Conservation (phyloP, 805 yeast genomes). For the Candida oleophila region DNA sequence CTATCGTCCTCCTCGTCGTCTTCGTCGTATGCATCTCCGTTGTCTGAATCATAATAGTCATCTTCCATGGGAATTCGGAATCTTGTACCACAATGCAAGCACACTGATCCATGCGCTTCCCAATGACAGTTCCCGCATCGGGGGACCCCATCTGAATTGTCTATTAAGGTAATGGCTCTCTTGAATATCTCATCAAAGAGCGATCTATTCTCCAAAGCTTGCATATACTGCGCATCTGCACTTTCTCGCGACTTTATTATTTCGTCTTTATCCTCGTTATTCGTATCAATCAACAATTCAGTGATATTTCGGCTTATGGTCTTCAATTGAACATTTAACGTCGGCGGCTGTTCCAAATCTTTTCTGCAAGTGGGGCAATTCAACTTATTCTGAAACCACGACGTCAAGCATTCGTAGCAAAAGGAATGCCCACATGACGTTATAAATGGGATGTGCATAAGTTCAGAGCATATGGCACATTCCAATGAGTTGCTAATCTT, state of each 20-base stretch:
- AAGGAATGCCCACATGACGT: conserved; percentile 72
- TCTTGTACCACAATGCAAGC: conserved; percentile 65
- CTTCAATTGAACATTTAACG: conserved; percentile 51
- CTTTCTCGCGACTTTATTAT: conserved; percentile 17
- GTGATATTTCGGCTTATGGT: conserved; percentile 38
- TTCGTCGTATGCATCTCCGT: conserved; percentile 35
- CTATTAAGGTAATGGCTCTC: conserved; percentile 52
- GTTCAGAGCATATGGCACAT: conserved; percentile 70
- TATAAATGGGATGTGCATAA: conserved; percentile 64
- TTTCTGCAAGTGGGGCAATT: conserved; percentile 72
- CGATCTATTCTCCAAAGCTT: conserved; percentile 34
- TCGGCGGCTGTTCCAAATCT: conserved; percentile 48
- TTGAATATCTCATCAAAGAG: conserved; percentile 52
- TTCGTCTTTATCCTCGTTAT: conserved; percentile 22
- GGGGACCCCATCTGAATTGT: conserved; percentile 68
- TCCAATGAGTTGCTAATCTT: conserved; percentile 31
- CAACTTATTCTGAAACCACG: conserved; percentile 58
- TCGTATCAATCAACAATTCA: conserved; percentile 38
- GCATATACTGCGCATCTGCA: conserved; percentile 32
- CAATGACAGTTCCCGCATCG: conserved; percentile 77
- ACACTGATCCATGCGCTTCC: conserved; percentile 69
- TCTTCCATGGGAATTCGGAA: conserved; percentile 37
- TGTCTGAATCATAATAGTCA: conserved; percentile 35
- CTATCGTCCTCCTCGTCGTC: conserved; percentile 28
- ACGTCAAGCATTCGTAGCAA: conserved; percentile 62